These are phyloP conservation scores for Rhazya stricta DNA, from an alignment of 257 asterid species.

Conservation along the genomic window DNA sequence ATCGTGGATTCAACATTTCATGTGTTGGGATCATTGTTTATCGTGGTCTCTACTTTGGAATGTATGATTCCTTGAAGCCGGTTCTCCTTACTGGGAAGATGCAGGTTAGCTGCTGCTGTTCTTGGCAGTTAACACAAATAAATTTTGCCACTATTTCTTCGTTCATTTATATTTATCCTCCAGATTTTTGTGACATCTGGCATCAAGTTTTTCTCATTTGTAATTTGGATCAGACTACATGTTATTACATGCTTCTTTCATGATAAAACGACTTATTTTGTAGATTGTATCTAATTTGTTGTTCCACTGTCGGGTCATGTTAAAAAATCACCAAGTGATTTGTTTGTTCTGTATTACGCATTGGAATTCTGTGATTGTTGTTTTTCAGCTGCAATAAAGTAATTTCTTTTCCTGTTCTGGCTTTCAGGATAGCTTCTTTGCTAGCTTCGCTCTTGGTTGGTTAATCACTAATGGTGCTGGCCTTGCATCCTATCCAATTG, in stretches of 20 bases:
- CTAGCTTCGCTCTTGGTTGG: constrained; percentile 44
- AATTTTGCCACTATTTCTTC: background rate
- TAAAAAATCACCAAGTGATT: background rate
- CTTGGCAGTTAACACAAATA: background rate
- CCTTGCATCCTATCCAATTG: constrained; percentile 40
- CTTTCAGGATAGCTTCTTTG: constrained; percentile 39
- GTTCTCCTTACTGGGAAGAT: constrained; percentile 31
- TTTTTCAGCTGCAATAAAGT: background rate
- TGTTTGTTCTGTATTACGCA: background rate
- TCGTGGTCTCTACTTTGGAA: constrained; percentile 46
- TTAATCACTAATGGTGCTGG: constrained; percentile 43
- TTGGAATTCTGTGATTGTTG: background rate
- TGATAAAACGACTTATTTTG: background rate
- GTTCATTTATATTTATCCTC: no score
- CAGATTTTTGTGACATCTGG: background rate
- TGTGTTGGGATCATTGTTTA: constrained; percentile 47
- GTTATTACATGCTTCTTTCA: background rate
- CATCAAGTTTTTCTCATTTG: background rate
- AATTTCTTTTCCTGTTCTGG: background rate
- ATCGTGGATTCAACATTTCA: constrained; percentile 45
- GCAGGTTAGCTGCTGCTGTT: constrained; percentile 24
- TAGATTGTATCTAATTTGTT: background rate
- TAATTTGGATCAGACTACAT: background rate
- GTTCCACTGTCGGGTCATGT: background rate
- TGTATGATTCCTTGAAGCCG: constrained; percentile 44